Conservation (phyloP, 2,329 filamentous ascomycete genomes). For the Cordyceps fumosorosea region DNA sequence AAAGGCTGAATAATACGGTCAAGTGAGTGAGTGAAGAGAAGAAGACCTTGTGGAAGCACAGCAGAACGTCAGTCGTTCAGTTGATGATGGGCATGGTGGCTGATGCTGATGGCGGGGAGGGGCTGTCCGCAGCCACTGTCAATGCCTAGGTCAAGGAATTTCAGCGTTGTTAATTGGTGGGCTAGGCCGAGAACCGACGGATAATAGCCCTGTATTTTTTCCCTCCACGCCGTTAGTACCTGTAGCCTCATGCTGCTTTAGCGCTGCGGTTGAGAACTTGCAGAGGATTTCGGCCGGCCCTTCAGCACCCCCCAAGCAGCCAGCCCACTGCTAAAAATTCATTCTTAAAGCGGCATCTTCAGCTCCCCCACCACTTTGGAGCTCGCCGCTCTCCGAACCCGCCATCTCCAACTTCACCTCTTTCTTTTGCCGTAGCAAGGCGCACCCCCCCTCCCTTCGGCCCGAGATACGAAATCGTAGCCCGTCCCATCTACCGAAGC, state of each 20-base stretch:
- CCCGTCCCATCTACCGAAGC: background rate
- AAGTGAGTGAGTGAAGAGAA: too few species aligned
- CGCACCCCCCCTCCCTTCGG: background rate
- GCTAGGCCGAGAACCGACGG: background rate
- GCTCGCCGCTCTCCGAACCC: slow-evolving; percentile 27
- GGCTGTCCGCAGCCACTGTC: background rate
- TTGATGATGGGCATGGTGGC: background rate
- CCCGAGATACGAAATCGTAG: background rate
- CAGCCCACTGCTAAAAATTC: background rate
- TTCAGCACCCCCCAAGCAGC: background rate
- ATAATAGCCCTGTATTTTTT: background rate
- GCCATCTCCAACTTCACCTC: background rate
- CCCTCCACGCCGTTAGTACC: background rate
- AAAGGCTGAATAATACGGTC: too few species aligned
- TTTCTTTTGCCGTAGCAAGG: slow-evolving; percentile 8
- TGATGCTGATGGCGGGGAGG: slow-evolving; percentile 8
- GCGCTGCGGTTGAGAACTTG: background rate
- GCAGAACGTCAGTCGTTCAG: background rate
- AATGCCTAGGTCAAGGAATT: background rate
- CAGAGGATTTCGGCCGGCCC: background rate
- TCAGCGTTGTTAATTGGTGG: background rate
- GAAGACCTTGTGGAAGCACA: background rate
- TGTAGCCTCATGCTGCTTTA: slow-evolving; percentile 1
- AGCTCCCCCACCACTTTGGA: slow-evolving; percentile 18
- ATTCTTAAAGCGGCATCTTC: slow-evolving; percentile 3